Evolutionary conservation across 2,329 filamentous ascomycete genomes (phyloP).

Genomic region (Phyllosticta paracitricarpa): DNA sequence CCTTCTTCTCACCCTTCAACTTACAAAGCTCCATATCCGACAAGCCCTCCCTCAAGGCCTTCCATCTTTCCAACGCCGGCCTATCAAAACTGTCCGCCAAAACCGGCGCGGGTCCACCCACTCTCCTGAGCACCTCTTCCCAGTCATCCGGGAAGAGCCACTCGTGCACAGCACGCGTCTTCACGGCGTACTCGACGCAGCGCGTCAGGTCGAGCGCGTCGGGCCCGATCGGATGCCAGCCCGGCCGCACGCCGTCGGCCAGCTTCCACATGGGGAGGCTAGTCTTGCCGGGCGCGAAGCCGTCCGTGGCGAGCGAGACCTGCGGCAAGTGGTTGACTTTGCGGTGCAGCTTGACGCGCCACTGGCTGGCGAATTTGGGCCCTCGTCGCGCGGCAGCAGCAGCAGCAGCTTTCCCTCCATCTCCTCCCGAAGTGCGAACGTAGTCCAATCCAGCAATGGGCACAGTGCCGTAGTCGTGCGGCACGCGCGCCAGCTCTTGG

Average conservation of each 20-base stretch:
- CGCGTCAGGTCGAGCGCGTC: background rate
- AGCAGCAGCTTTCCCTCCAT: too few relatives aligned
- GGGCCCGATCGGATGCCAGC: background rate
- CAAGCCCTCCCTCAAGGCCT: background rate
- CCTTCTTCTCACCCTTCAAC: background rate
- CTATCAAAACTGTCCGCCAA: background rate
- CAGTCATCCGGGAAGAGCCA: background rate
- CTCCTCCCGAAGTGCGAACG: too few relatives aligned
- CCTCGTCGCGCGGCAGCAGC: background rate
- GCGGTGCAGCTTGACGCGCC: background rate
- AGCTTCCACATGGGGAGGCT: background rate
- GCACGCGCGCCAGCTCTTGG: background rate
- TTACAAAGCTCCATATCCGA: background rate
- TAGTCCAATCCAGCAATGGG: background rate
- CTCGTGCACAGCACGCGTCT: background rate
- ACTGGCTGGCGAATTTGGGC: background rate
- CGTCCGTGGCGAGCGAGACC: background rate
- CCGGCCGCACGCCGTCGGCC: background rate
- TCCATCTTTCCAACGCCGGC: background rate
- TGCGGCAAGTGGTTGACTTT: background rate
- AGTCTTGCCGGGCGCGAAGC: background rate
- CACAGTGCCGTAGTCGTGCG: background rate
- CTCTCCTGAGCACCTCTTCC: background rate
- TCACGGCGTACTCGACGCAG: background rate
- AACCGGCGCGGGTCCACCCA: background rate